Base-by-base conservation (phyloP, 2,329 filamentous ascomycete species). In the Alternaria triticimaculans region DNA sequence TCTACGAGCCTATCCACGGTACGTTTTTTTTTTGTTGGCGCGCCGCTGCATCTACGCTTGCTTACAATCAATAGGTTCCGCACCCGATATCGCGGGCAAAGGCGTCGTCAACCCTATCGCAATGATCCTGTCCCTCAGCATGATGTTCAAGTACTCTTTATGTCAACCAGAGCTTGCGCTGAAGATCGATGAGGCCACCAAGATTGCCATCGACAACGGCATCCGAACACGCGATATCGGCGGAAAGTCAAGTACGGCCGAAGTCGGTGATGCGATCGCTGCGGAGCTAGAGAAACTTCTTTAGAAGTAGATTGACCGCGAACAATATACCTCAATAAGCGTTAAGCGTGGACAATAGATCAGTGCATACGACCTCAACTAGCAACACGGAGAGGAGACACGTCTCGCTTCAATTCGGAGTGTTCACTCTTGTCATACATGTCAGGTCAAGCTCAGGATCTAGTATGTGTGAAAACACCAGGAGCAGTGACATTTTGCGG, bases 1-100 rank as follows among this genome's bases (percentile, higher is more conserved):
- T 98, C 76, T 99, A 97, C 80, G 95, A 98, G 86, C 95, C 95
- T 25, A 98, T 99, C 74, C 95, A 99, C 81, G 94, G 93, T 93
- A 84, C 75, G 84, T 72, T 20, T 43, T 7, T 37, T 9, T 37
- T 37, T 37, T 37, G 33, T 37, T 14, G n/a, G 26, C 11, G 20
- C n/a, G 33, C 49, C 28, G 10, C 15, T 49, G 20, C 21, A 23
- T 8, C 30, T 55, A 20, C 20, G 12, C 23, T 28, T 53, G 56
- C 70, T 77, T 14, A 76, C 58, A 9, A 28, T 23, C 7, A 12
- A 23, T 55, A 92, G 92, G 93, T 41, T 96, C 92, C 49, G 95
- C 95, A 20, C 95, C 94, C 26, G 94, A 98, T 77, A 98, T 98
- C 75, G 93, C 92, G 3, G 94, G 95, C 70, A 88, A 96, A 83